Percentiles rank a stretch among this genome's conserved stretches.
Evolutionary conservation across 768 basidiomycete genomes (phyloP).

Genomic region (Lactifluus pinguis): DNA sequence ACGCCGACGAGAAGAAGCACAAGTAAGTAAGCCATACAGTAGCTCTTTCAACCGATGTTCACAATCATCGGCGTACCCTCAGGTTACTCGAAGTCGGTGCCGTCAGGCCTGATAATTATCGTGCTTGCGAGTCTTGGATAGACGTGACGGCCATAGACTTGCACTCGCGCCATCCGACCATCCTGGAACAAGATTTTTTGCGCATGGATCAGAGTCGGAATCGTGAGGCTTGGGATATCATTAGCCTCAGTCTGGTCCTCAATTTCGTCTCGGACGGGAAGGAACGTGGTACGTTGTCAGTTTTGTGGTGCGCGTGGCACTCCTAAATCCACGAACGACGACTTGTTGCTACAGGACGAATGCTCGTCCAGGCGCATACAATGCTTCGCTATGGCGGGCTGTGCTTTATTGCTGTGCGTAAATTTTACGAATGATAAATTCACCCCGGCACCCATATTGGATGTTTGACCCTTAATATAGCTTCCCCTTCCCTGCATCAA

Average conservation of each 20-base stretch:
- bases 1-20: conserved; percentile 15
- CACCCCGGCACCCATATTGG: too few relatives aligned
- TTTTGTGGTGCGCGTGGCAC: too few relatives aligned
- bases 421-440: too few relatives aligned
- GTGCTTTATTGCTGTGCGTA: conserved; percentile 62
- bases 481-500: conserved; percentile 77
- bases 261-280: conserved; percentile 76
- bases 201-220: conserved; percentile 44
- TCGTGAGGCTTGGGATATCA: conserved; percentile 56
- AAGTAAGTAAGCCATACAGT: conserved; percentile 25
- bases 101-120: conserved; percentile 75
- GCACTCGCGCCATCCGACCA: conserved; percentile 71
- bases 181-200: conserved; percentile 82
- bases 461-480: conserved; percentile 30
- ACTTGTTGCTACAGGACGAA: conserved; percentile 42
- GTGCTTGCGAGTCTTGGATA: conserved; percentile 59
- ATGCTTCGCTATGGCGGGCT: conserved; percentile 48
- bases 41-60: too few relatives aligned
- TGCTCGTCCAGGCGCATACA: conserved; percentile 53
- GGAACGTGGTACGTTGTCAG: conserved; percentile 54
- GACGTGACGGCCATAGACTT: conserved; percentile 71
- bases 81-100: conserved; percentile 89
- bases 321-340: too few relatives aligned
- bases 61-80: too few relatives aligned
- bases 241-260: conserved; percentile 82